Base-by-base conservation (phyloP, 257 asterid genomes). In the Euphrasia confusa region DNA sequence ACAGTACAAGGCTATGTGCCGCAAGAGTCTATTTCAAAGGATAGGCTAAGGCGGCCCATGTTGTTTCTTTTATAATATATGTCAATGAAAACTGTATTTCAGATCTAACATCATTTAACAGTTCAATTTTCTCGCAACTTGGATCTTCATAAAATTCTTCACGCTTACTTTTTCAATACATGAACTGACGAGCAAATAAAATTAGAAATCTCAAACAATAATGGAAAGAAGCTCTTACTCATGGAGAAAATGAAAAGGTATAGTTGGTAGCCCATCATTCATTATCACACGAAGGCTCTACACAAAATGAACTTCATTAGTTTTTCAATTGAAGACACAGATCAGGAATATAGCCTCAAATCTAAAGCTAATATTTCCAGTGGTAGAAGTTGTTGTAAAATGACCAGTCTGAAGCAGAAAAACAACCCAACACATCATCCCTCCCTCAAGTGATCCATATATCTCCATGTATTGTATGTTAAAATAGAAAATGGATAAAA, bases 281-380 rank as follows among this genome's bases (percentile, higher is more conserved):
- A 92, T 92, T 65, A 92, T 86, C 68, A 92, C 95, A 56, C 98
- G 98, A 63, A 92, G 95, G 75, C 94, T 80, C 97, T 88, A 72
- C 72, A 76, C 65, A 71, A 24, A 68, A 72, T 72, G 71, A 68
- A 72, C 37, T 40, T 40, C 33, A 69, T 80, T 67, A 79, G 80
- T 69, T 68, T 68, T 66, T 59, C 67, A 27, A 63, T 9, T 63
- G 9, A 65, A 65, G 60, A 60, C 49, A 52, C 26, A 13, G 10
- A 42, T 57, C 68, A 64, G 70, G 60, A 49, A 57, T 52, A 66
- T 40, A 54, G 57, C 50, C 39, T 35, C 40, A 54, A 65, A 64
- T 63, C 37, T 65, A 54, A 47, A 64, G 32, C 45, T 64, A 48
- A 13, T 13, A 47, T 47, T 10, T 4, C 50, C 3, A 11, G 50